These are phyloP conservation scores for Pseudocercospora macadamiae DNA, from an alignment of 2,329 filamentous ascomycete genomes.

Conservation along the genomic window DNA sequence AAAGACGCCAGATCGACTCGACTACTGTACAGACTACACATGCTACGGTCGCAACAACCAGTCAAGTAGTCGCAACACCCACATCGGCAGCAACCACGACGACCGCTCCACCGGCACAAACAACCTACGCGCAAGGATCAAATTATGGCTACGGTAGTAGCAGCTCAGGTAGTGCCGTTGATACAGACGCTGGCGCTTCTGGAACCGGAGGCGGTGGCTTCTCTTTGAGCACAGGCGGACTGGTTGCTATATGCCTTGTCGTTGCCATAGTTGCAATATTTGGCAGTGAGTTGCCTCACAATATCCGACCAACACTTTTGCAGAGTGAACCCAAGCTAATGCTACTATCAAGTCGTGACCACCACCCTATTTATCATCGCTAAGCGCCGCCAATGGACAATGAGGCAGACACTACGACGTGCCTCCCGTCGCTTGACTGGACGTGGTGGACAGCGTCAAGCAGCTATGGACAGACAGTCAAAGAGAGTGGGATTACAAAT, in stretches of 20 bases:
- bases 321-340: neutral
- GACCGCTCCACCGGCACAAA: neutral
- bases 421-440: constrained; percentile 58
- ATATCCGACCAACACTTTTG: neutral
- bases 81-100: neutral
- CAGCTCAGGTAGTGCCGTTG: constrained; percentile 22
- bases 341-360: constrained; percentile 58
- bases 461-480: constrained; percentile 20
- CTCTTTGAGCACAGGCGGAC: constrained; percentile 67
- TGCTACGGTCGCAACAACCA: neutral
- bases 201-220: constrained; percentile 61
- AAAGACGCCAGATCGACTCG: neutral
- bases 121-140: neutral
- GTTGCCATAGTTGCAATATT: constrained; percentile 64
- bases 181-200: constrained; percentile 62
- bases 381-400: constrained; percentile 83
- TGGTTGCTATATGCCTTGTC: constrained; percentile 75
- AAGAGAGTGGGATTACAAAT: constrained; percentile 30
- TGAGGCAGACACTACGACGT: constrained; percentile 70
- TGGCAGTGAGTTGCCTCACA: constrained; percentile 68
- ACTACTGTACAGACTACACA: neutral
- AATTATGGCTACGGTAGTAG: neutral
- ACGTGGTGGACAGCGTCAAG: constrained; percentile 33
- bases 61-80: neutral
- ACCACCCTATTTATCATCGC: constrained; percentile 75